Conservation (phyloP, 78 protist genomes). For the Neovahlkampfia damariscottae region DNA sequence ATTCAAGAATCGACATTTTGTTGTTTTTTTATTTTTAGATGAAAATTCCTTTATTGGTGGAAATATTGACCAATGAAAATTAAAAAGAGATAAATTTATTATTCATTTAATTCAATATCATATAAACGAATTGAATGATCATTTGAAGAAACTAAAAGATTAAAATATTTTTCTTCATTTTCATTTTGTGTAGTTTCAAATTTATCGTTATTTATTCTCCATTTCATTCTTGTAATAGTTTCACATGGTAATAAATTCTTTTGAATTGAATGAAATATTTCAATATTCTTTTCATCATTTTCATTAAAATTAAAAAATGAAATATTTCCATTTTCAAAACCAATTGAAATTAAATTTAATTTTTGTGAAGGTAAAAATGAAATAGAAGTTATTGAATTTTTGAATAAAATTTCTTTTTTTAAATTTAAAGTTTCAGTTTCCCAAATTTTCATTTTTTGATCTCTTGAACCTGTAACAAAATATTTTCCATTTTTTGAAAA, state of each 20-base stretch:
- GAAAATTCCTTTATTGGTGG: too few relatives aligned
- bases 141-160: background rate
- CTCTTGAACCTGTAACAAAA: constrained; percentile 18
- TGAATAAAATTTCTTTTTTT: background rate
- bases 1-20: constrained; percentile 67
- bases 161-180: background rate
- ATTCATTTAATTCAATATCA: too few relatives aligned
- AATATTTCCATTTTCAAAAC: background rate
- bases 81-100: too few relatives aligned
- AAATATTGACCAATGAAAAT: too few relatives aligned
- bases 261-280: background rate
- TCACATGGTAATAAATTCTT: background rate
- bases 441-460: constrained; percentile 5
- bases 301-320: background rate
- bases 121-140: background rate
- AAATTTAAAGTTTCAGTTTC: background rate
- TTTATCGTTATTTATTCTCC: background rate
- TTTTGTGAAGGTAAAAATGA: background rate
- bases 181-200: too few relatives aligned
- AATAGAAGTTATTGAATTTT: background rate
- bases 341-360: background rate
- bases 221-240: background rate
- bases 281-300: background rate
- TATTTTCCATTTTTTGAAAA: background rate
- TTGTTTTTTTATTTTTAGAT: background rate